These are phyloP conservation scores for Daedaleopsis nitida DNA, from an alignment of 768 basidiomycete genomes.

Conservation along the genomic window DNA sequence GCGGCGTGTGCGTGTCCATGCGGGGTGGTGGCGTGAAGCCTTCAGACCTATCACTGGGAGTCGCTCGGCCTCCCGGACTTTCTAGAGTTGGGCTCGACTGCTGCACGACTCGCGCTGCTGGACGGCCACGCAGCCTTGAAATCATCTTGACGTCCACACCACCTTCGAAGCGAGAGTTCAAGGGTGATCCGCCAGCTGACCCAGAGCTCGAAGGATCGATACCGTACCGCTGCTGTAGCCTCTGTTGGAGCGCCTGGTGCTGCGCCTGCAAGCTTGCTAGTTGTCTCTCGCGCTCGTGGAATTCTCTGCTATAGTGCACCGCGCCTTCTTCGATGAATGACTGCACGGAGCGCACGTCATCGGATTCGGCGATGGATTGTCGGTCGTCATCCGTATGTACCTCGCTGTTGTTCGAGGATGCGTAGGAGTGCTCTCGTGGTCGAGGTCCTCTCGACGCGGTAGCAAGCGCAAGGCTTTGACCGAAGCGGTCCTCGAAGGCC, in stretches of 20 bases:
- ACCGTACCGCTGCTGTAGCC: slow-evolving; percentile 19
- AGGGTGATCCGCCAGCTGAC: not conserved
- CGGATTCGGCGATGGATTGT: slow-evolving; percentile 62
- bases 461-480: slow-evolving; percentile 64
- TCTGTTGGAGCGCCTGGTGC: slow-evolving; percentile 5
- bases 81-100: slow-evolving; percentile 3
- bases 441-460: slow-evolving; percentile 64
- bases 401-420: slow-evolving; percentile 66
- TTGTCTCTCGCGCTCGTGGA: slow-evolving; percentile 11
- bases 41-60: slow-evolving; percentile 10
- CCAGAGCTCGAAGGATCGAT: slow-evolving; percentile 21
- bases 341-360: slow-evolving; percentile 68
- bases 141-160: slow-evolving; percentile 26
- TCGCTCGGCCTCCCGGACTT: slow-evolving; percentile 1
- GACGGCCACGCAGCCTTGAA: slow-evolving; percentile 25
- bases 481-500: slow-evolving; percentile 69
- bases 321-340: slow-evolving; percentile 59
- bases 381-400: slow-evolving; percentile 68
- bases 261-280: slow-evolving; percentile 9
- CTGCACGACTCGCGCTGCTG: slow-evolving; percentile 19
- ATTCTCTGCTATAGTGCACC: slow-evolving; percentile 17
- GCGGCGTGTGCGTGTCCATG: slow-evolving; percentile 31
- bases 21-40: slow-evolving; percentile 27
- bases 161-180: slow-evolving; percentile 16
- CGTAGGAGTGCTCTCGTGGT: slow-evolving; percentile 43